These are phyloP conservation scores for Spizellomyces sp. DNA, from an alignment of 192 early-diverging fungal species.

Conservation along the genomic window DNA sequence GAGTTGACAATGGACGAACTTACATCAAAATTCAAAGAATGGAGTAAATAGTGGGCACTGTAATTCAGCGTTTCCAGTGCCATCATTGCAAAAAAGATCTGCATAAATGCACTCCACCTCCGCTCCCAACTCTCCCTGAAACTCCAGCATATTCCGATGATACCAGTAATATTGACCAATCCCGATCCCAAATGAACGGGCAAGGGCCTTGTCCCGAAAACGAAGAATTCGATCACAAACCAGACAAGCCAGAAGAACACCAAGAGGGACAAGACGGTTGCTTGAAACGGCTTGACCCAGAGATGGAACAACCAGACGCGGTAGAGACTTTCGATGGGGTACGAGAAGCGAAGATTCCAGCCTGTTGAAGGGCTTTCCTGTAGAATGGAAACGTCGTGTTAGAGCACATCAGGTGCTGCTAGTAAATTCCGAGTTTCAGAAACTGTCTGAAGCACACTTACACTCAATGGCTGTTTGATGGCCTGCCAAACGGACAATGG, in stretches of 20 bases:
- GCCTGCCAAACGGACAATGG: slow-evolving; percentile 9
- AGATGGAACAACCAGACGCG: slow-evolving; percentile 23
- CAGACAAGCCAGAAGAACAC: slow-evolving; percentile 8
- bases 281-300: slow-evolving; percentile 18
- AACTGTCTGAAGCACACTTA: background rate
- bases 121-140: slow-evolving; percentile 9
- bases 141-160: slow-evolving; percentile 6
- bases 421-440: background rate
- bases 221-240: background rate
- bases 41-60: too few relatives aligned
- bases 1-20: too few relatives aligned
- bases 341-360: slow-evolving; percentile 19
- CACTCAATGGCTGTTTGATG: slow-evolving; percentile 13
- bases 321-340: slow-evolving; percentile 15
- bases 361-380: slow-evolving; percentile 26
- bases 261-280: slow-evolving; percentile 7
- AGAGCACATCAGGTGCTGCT: background rate
- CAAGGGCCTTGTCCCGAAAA: background rate
- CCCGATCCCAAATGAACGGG: slow-evolving; percentile 7
- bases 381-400: background rate
- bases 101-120: slow-evolving; percentile 21
- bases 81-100: background rate
- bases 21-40: too few relatives aligned
- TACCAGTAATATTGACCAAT: background rate
- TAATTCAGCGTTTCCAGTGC: slow-evolving; percentile 10